Conservation (phyloP, 176 grass and related monocot species). For the Bonia amplexicaulis region DNA sequence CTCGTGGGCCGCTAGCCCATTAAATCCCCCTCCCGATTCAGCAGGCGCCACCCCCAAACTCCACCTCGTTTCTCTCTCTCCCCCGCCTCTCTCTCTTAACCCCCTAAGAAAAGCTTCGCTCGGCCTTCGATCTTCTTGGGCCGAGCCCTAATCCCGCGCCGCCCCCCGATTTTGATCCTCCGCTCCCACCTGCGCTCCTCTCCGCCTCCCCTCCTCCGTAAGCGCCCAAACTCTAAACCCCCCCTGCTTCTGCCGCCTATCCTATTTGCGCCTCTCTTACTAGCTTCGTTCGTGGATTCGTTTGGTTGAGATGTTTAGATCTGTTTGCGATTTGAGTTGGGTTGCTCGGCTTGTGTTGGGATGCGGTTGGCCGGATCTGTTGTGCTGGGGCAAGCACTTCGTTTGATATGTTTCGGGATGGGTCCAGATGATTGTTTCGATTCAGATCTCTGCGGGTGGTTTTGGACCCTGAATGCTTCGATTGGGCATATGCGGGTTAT, state of each 20-base stretch:
- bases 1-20: constrained; percentile 45
- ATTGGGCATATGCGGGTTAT: neutral
- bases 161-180: constrained; percentile 19
- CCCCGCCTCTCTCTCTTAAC: neutral
- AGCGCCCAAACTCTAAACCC: constrained; percentile 26
- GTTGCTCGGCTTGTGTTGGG: neutral
- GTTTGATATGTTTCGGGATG: neutral
- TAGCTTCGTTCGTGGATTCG: neutral
- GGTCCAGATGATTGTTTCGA: neutral
- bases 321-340: neutral
- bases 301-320: neutral
- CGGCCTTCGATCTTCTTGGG: constrained; percentile 55
- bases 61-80: neutral
- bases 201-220: constrained; percentile 18
- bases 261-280: neutral
- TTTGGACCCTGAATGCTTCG: neutral
- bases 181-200: neutral
- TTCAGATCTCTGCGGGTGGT: neutral
- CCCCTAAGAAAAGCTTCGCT: too few relatives aligned
- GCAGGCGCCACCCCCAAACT: neutral
- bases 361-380: neutral
- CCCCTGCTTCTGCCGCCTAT: neutral
- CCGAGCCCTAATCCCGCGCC: constrained; percentile 43
- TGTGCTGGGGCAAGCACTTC: neutral
- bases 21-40: neutral